Percentiles rank a stretch among this genome's conserved stretches.
These are phyloP conservation scores for Elsinoe perseae DNA, from an alignment of 2,329 filamentous ascomycete species.

Conservation along the genomic window DNA sequence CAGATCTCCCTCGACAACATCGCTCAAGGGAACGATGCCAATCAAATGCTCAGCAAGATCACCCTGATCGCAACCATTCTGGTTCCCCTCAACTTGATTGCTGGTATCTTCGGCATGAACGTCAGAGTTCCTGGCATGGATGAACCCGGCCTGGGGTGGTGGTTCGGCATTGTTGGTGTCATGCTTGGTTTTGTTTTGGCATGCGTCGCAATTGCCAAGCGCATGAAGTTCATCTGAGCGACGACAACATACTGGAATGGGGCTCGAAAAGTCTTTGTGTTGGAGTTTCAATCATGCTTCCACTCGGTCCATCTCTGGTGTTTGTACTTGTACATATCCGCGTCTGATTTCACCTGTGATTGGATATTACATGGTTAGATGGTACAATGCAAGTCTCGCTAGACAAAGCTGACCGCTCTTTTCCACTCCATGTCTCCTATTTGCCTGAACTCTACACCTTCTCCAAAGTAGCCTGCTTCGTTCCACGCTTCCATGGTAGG, in stretches of 20 bases:
- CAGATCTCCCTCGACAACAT: slow-evolving; percentile 91
- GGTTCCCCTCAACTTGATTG: slow-evolving; percentile 91
- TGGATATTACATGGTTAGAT: slow-evolving; percentile 5
- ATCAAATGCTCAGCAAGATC: slow-evolving; percentile 87
- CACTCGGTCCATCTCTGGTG: not conserved
- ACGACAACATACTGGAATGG: too few species aligned
- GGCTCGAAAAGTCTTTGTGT: not conserved
- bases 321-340: slow-evolving; percentile 4
- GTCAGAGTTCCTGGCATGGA: slow-evolving; percentile 60
- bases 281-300: not conserved
- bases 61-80: slow-evolving; percentile 89
- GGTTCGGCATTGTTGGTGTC: slow-evolving; percentile 53
- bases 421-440: slow-evolving; percentile 39
- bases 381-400: not conserved
- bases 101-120: slow-evolving; percentile 83
- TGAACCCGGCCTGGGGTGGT: slow-evolving; percentile 43
- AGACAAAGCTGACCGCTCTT: slow-evolving; percentile 30
- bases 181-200: slow-evolving; percentile 41
- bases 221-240: slow-evolving; percentile 31
- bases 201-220: slow-evolving; percentile 37
- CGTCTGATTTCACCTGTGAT: not conserved
- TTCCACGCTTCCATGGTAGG: slow-evolving; percentile 85
- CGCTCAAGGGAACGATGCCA: slow-evolving; percentile 77
- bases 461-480: slow-evolving; percentile 84
- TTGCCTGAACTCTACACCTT: slow-evolving; percentile 60